Conservation (phyloP, 371 early-diverging fungal genomes). For the Chytridiales sp. region DNA sequence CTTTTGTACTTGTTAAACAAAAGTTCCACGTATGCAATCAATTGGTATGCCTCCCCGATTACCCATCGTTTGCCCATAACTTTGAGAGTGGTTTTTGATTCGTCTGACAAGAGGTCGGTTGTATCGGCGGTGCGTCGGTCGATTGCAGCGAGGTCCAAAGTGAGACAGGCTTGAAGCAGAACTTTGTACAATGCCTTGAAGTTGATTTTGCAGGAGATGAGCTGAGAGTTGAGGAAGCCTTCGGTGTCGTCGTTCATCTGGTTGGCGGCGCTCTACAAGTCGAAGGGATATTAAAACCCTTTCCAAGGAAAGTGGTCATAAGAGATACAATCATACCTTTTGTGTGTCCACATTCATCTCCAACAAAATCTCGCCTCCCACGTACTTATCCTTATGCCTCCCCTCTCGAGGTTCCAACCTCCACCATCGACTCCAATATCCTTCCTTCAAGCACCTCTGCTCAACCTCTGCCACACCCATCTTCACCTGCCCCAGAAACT, state of each 20-base stretch:
- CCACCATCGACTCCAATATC: constrained; percentile 29
- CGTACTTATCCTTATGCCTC: constrained; percentile 44
- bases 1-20: constrained; percentile 46
- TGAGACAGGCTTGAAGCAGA: constrained; percentile 40
- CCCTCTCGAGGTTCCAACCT: constrained; percentile 29
- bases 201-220: constrained; percentile 29
- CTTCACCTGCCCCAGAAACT: constrained; percentile 40
- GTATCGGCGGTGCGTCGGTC: constrained; percentile 27
- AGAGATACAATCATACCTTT: constrained; percentile 7
- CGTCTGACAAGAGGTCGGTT: constrained; percentile 37
- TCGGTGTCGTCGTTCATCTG: constrained; percentile 4
- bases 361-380: constrained; percentile 41
- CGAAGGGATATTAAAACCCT: background rate
- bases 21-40: constrained; percentile 39
- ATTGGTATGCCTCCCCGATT: constrained; percentile 44
- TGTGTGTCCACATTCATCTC: constrained; percentile 21
- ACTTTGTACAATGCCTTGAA: constrained; percentile 35
- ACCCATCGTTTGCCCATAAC: constrained; percentile 39
- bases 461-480: constrained; percentile 32
- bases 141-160: constrained; percentile 36
- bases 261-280: constrained; percentile 13
- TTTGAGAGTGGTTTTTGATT: constrained; percentile 38
- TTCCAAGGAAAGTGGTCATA: background rate
- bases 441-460: constrained; percentile 25
- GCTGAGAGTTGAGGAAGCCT: constrained; percentile 13